These are phyloP conservation scores for Podila epigama DNA, from an alignment of 192 early-diverging fungal genomes.

Conservation along the genomic window DNA sequence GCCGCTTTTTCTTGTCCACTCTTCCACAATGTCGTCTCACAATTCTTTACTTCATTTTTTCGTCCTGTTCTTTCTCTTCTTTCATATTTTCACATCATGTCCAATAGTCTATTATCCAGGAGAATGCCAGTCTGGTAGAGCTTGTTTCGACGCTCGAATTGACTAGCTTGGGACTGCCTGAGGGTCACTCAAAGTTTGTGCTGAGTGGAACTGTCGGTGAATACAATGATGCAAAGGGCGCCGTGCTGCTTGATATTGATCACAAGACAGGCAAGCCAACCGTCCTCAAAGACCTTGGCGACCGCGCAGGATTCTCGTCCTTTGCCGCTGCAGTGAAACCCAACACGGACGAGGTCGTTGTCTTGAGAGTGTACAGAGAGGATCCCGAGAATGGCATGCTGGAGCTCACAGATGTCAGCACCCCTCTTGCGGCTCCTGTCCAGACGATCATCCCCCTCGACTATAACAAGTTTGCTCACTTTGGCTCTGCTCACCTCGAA, in stretches of 20 bases:
- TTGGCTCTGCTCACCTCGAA: conserved; percentile 26
- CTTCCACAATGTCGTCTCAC: background rate
- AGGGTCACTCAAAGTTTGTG: conserved; percentile 23
- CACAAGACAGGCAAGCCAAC: conserved; percentile 8
- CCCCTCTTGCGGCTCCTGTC: conserved; percentile 18
- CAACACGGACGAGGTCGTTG: conserved; percentile 28
- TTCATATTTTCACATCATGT: background rate
- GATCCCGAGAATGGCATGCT: conserved; percentile 19
- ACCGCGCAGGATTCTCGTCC: conserved; percentile 36
- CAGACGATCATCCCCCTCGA: conserved; percentile 27
- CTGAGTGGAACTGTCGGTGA: conserved; percentile 37
- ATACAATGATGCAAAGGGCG: conserved; percentile 35
- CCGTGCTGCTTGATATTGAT: conserved; percentile 26
- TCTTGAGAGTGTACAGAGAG: conserved; percentile 27
- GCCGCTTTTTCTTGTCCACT: background rate
- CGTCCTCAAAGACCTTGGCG: conserved; percentile 25
- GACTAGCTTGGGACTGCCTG: conserved; percentile 18
- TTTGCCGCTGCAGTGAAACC: conserved; percentile 32
- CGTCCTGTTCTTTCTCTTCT: background rate
- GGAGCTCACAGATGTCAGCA: conserved; percentile 32
- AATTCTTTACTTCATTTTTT: background rate
- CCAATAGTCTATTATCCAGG: conserved; percentile 2
- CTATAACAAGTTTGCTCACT: conserved; percentile 15
- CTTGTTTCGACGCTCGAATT: conserved; percentile 25
- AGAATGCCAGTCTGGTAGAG: conserved; percentile 14